Conservation (phyloP, 768 basidiomycete genomes). For the Gloeopeniophorella convolvens region DNA sequence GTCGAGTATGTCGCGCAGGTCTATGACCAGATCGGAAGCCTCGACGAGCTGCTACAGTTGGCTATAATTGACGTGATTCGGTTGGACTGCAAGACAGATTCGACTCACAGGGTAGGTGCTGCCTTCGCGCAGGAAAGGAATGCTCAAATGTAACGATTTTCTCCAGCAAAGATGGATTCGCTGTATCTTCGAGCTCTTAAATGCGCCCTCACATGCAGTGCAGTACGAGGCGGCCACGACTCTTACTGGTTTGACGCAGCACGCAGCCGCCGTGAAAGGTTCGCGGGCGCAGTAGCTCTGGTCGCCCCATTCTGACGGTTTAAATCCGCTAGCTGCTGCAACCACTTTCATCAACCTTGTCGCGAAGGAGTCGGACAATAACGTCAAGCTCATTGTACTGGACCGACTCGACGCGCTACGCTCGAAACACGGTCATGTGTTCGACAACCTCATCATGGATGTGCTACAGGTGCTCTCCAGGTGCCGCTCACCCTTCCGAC, state of each 20-base stretch:
- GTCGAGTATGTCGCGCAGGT: slow-evolving; percentile 86
- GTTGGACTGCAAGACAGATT: slow-evolving; percentile 81
- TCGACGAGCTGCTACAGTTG: slow-evolving; percentile 96
- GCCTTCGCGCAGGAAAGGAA: background rate
- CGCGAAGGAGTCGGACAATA: slow-evolving; percentile 96
- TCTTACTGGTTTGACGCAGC: slow-evolving; percentile 89
- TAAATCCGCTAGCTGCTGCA: slow-evolving; percentile 61
- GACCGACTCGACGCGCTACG: slow-evolving; percentile 82
- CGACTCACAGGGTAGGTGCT: slow-evolving; percentile 65
- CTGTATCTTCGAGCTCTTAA: slow-evolving; percentile 86
- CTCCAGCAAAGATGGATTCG: slow-evolving; percentile 86
- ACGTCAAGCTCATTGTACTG: slow-evolving; percentile 95
- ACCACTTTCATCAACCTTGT: slow-evolving; percentile 83
- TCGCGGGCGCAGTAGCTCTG: slow-evolving; percentile 7
- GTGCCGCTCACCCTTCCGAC: slow-evolving; percentile 28
- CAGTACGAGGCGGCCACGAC: slow-evolving; percentile 98
- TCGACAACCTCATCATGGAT: slow-evolving; percentile 93
- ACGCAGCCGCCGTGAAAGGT: slow-evolving; percentile 96
- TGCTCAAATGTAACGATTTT: background rate
- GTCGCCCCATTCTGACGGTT: background rate
- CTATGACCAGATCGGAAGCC: slow-evolving; percentile 70
- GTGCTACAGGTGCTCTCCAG: slow-evolving; percentile 85
- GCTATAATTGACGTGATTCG: slow-evolving; percentile 91
- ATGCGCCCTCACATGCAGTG: slow-evolving; percentile 84
- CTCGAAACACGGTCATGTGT: slow-evolving; percentile 77